phyloP scores from a whole-genome alignment of 108 stramenopile species.

The Nannochloropsis gaditana region DNA sequence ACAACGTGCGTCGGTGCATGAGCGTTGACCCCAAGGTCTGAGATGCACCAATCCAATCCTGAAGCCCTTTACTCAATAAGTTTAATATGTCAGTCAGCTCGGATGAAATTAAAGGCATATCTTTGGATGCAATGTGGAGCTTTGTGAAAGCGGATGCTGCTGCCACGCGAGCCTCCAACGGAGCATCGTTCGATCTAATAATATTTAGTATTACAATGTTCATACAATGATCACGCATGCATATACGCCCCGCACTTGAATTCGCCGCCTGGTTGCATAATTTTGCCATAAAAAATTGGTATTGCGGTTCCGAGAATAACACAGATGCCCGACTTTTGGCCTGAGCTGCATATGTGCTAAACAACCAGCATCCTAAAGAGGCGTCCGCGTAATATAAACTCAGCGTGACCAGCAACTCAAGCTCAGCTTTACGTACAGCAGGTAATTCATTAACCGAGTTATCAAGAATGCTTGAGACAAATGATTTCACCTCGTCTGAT shows the following conservation, averaged over 20 bases:
- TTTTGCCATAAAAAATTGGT: neutral
- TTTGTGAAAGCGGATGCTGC: conserved; percentile 16
- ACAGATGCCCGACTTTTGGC: neutral
- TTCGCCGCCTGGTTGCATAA: neutral
- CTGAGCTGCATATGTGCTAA: neutral
- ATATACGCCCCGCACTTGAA: neutral
- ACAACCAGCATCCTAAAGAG: neutral
- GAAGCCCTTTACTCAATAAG: neutral
- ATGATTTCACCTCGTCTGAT: no score
- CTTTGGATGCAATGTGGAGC: neutral
- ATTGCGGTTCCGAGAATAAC: neutral
- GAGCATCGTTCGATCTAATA: neutral
- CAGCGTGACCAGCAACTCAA: neutral
- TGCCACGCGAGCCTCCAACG: neutral
- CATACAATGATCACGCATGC: neutral
- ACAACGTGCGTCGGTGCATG: neutral
- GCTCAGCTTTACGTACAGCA: neutral
- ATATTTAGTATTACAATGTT: neutral
- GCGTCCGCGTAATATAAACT: neutral
- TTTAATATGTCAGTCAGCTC: neutral
- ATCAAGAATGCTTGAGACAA: no score
- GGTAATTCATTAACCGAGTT: neutral
- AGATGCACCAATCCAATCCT: neutral
- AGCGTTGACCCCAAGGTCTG: neutral
- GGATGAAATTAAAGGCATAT: neutral